These are phyloP conservation scores for Trametes maxima DNA, from an alignment of 768 basidiomycete species.

Conservation along the genomic window DNA sequence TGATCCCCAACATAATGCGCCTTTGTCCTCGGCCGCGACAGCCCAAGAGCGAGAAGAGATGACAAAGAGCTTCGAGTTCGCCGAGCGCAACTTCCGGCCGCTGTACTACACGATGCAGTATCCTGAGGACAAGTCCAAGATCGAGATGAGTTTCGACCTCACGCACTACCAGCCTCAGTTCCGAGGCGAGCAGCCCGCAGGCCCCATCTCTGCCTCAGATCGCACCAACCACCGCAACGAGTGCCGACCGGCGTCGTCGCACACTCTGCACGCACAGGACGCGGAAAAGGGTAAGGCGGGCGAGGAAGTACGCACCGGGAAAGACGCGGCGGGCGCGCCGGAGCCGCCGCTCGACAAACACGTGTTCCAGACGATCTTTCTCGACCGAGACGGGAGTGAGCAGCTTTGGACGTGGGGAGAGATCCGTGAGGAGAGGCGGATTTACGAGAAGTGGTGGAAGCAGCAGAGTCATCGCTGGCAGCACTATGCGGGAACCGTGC, in stretches of 20 bases:
- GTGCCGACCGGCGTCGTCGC: slow-evolving; percentile 14
- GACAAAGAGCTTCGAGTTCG: slow-evolving; percentile 38
- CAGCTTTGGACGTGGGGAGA: slow-evolving; percentile 46
- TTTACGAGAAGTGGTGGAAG: slow-evolving; percentile 55
- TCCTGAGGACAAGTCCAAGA: slow-evolving; percentile 44
- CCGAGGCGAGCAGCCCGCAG: slow-evolving; percentile 33
- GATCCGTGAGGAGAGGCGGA: slow-evolving; percentile 41
- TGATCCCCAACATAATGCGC: slow-evolving; percentile 35
- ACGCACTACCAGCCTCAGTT: slow-evolving; percentile 52
- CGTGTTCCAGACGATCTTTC: slow-evolving; percentile 55
- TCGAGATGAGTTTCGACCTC: slow-evolving; percentile 57
- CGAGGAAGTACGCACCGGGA: slow-evolving; percentile 20
- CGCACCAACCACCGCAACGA: slow-evolving; percentile 27
- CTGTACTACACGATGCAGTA: slow-evolving; percentile 52
- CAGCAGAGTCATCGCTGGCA: slow-evolving; percentile 56
- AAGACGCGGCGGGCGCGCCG: slow-evolving; percentile 22
- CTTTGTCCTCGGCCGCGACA: slow-evolving; percentile 20
- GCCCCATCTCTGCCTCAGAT: slow-evolving; percentile 24
- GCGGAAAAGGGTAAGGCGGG: slow-evolving; percentile 14
- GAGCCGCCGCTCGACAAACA: slow-evolving; percentile 42
- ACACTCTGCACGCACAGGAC: slow-evolving; percentile 15
- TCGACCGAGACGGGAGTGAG: slow-evolving; percentile 44
- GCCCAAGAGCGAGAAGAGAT: slow-evolving; percentile 33
- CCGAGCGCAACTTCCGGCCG: slow-evolving; percentile 43
- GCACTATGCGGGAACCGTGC: slow-evolving; percentile 41